Evolutionary conservation across 108 stramenopile genomes (phyloP), one percentile per base, ranked within the genome.

Genomic region (Cyclostephanos invisitatus): DNA sequence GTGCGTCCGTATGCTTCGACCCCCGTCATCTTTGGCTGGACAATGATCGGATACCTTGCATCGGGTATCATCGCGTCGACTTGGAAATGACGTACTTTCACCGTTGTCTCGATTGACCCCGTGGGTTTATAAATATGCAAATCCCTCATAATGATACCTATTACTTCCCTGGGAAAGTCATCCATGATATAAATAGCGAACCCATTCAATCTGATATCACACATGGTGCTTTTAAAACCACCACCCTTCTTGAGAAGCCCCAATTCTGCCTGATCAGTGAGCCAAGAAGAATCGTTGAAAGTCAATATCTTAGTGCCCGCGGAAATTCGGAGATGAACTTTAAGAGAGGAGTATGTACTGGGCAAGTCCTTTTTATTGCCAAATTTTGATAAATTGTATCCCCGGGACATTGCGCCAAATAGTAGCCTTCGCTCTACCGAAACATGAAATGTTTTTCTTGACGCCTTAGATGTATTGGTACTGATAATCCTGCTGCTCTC

Each of bases 11-110:
- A 65, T 42, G 72, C 60, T 29, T 82, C 81, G 40, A 82, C 72
- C 27, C 73, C 77, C 5, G 56, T 66, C 8, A 64, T 77, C 40
- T 73, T 37, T 50, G 81, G 81, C 56, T 82, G 74, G 22, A 82
- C 57, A 15, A 82, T 82, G 42, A 82, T 72, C 5, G 81, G 81
- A 42, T 82, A 82, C 15, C 74, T 38, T n/a, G 81, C 81, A 18
- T 62, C 35, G 5, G 38, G 65, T 37, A 64, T 64, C 77, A 82
- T 78, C 11, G 74, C 69, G 42, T 82, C 81, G 3, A 82, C 54
- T 64, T 82, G 81, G 54, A 82, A 64, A 27, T 82, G 81, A 25
- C 81, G 46, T 7, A 82, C 51, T 50, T 58, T 64, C 15, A 38
- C 15, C 1, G 51, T 73, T 47, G 63, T 32, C 24, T 70, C 74